A percentile compares a stretch with the other conserved stretches of the same genome.
phyloP scores from a whole-genome alignment of 2,329 filamentous ascomycete genomes.

The Xylariaceae sp. region DNA sequence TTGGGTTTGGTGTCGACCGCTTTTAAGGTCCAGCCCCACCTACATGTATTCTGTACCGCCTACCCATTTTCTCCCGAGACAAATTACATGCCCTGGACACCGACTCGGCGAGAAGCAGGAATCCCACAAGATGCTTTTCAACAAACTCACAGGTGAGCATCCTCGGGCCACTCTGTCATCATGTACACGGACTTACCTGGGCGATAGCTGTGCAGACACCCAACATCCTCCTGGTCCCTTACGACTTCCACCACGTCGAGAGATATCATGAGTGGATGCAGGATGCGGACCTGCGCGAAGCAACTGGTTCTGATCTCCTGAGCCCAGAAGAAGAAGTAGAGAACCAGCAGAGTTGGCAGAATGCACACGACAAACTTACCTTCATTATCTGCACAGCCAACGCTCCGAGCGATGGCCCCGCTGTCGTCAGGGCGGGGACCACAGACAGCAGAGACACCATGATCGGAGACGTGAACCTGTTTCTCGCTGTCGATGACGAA shows the following conservation, averaged over 20 bases:
- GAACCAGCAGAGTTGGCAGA: slow-evolving; percentile 87
- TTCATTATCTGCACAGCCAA: slow-evolving; percentile 68
- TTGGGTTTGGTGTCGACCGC: too few relatives aligned
- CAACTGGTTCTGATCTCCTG: slow-evolving; percentile 84
- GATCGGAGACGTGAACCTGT: slow-evolving; percentile 77
- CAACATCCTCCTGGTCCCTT: slow-evolving; percentile 74
- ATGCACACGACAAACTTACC: slow-evolving; percentile 80
- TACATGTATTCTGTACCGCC: too few relatives aligned
- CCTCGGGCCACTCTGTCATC: too few relatives aligned
- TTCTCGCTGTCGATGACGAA: slow-evolving; percentile 60
- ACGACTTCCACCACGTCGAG: slow-evolving; percentile 74
- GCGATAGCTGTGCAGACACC: slow-evolving; percentile 61
- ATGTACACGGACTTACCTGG: background rate
- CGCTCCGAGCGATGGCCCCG: background rate
- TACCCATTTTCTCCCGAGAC: too few relatives aligned
- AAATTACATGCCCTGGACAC: too few relatives aligned
- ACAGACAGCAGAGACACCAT: slow-evolving; percentile 56
- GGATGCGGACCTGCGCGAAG: slow-evolving; percentile 72
- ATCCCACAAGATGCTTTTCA: too few relatives aligned
- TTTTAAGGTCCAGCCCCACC: too few relatives aligned
- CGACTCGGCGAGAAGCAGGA: too few relatives aligned
- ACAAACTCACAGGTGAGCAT: too few relatives aligned
- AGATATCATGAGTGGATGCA: slow-evolving; percentile 92
- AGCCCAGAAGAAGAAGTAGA: slow-evolving; percentile 77
- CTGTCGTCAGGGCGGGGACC: slow-evolving; percentile 33